Evolutionary conservation across 257 asterid genomes (phyloP).

Genomic region (Solanum dulcamara): DNA sequence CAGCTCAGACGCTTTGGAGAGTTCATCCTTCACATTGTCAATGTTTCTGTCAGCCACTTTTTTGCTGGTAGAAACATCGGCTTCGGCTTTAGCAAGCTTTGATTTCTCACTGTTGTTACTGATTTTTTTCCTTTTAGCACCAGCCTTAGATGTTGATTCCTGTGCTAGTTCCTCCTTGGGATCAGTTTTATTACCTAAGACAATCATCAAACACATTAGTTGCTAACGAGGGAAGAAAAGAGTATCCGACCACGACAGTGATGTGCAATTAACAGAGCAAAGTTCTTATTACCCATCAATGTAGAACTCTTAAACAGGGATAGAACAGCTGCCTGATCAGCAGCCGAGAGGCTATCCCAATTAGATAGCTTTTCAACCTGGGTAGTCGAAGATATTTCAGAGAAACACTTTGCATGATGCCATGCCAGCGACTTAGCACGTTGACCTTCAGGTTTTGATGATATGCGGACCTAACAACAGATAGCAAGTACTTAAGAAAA

Average conservation of each 20-base stretch:
- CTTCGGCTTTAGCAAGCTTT: constrained; percentile 44
- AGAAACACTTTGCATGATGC: constrained; percentile 91
- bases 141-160: constrained; percentile 42
- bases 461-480: constrained; percentile 62
- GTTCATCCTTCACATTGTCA: constrained; percentile 15
- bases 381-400: constrained; percentile 35
- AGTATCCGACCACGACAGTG: neutral
- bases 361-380: constrained; percentile 59
- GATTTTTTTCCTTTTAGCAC: constrained; percentile 57
- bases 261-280: constrained; percentile 3
- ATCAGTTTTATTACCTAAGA: constrained; percentile 34
- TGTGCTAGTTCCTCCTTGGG: constrained; percentile 21
- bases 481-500: constrained; percentile 4
- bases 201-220: neutral
- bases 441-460: constrained; percentile 77
- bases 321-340: constrained; percentile 46
- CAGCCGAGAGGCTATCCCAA: constrained; percentile 53
- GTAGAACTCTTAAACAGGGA: constrained; percentile 40
- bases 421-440: constrained; percentile 59
- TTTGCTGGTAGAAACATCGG: constrained; percentile 22
- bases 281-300: constrained; percentile 27
- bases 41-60: constrained; percentile 7
- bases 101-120: constrained; percentile 31
- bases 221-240: neutral
- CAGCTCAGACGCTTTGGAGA: constrained; percentile 16